Base-by-base conservation (phyloP, 768 basidiomycete species). In the Xerocomellus amylosporus region DNA sequence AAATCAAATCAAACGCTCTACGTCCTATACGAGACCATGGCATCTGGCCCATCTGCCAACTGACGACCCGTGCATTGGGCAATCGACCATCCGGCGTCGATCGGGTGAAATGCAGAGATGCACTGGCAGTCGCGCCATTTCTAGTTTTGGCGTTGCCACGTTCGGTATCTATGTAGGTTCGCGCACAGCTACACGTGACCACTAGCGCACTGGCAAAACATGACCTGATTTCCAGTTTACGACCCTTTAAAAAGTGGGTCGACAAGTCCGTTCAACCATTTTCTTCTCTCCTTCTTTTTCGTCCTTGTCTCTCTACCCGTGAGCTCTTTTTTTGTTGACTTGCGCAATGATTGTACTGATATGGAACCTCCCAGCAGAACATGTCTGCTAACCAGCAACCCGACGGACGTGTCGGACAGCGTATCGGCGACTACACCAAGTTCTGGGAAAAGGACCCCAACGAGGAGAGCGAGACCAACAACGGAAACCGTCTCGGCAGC, bases 371-470 rank as follows among this genome's bases (percentile, higher is more conserved):
- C 0, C 26, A 60, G 30, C 30, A 30, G 58, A 37, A 17, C 36
- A 58, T 61, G 54, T 33, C 30, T 53, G 49, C 67, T 14, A 61
- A 57, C 41, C 68, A 71, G 57, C 73, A 50, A 5, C 19, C 69
- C 31, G 88, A 89, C 61, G 85, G 82, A 51, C 85, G 87, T 47
- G 74, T 83, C 46, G 75, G 77, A 60, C 74, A 77, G 60, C 89
- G 91, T 45, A 87, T 93, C 43, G 84, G 83, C 68, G 85, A 84
- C 72, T 98, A 99, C 75, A 87, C 87, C 62, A 84, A 83, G 66
- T 93, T 92, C 75, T 99, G 96, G 95, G 81, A 94, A 58, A 86
- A 88, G 68, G 88, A 96, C 70, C 76, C 84, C 30, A 73, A 72
- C 15, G 79, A 86, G 63, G 94, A 98, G 73, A 73, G 69, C 46